Evolutionary conservation across 2,329 filamentous ascomycete genomes (phyloP).

Genomic region (Chaetomium strumarium): DNA sequence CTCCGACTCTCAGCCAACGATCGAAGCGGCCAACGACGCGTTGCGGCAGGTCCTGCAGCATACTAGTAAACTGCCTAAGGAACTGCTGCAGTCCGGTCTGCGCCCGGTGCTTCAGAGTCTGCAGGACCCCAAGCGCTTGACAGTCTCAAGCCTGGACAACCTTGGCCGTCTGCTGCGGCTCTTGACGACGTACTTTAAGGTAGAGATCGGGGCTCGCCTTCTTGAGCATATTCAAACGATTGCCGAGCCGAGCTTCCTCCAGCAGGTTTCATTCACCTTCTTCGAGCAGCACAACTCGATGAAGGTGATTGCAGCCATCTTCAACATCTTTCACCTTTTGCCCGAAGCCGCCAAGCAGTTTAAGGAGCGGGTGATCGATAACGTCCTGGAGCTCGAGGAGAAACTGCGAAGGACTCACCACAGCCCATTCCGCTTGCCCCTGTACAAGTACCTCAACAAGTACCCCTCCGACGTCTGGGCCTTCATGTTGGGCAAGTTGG

Average conservation of each 20-base stretch:
- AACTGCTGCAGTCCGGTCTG: constrained; percentile 87
- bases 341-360: constrained; percentile 86
- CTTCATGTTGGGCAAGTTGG: constrained; percentile 71
- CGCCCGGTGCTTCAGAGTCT: constrained; percentile 94
- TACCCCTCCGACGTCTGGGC: constrained; percentile 85
- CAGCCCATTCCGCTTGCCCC: constrained; percentile 83
- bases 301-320: constrained; percentile 90
- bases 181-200: constrained; percentile 97
- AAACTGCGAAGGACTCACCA: constrained; percentile 79
- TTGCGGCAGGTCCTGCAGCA: constrained; percentile 81
- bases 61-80: constrained; percentile 88
- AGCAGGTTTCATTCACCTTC: constrained; percentile 89
- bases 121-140: constrained; percentile 86
- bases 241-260: constrained; percentile 71
- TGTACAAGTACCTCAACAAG: constrained; percentile 89
- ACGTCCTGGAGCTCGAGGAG: constrained; percentile 82
- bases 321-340: constrained; percentile 96
- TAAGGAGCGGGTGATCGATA: constrained; percentile 82
- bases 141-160: constrained; percentile 83
- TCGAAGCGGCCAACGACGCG: constrained; percentile 87
- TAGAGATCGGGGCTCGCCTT: constrained; percentile 90
- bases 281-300: constrained; percentile 90
- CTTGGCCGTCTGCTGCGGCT: constrained; percentile 83
- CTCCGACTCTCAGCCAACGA: constrained; percentile 84
- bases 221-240: constrained; percentile 91